Base-by-base conservation (phyloP, 139 green algal species). In the Tetradesmus obliquus region DNA sequence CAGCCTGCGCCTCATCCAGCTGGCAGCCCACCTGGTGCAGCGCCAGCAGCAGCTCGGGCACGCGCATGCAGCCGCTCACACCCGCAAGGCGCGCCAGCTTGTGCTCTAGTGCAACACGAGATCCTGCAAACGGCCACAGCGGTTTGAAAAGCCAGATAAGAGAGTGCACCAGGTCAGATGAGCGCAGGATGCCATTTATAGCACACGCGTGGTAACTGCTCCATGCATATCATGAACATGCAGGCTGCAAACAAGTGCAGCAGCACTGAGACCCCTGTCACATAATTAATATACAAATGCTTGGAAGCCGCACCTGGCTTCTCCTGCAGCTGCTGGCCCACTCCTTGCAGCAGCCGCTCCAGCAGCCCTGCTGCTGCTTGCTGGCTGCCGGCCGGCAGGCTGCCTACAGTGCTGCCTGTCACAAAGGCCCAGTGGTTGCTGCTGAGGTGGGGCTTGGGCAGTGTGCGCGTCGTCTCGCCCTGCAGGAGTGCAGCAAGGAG, bases 391-490 rank as follows among this genome's bases (percentile, higher is more conserved):
- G 13, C 51, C 6, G 72, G 87, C 55, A 86, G 55, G 3, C 10
- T 32, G n/a, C n/a, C 72, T 9, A 85, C 53, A 3, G 5, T 74
- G 55, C 20, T 20, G 22, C 87, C 87, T 24, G 72, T 91, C n/a
- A 91, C 55, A 58, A 91, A 91, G 22, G 72, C 55, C 87, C 87
- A 91, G 51, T 85, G 53, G 87, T 85, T 91, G 55, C 87, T 91
- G 87, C 87, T 85, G 2, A 91, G 54, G 20, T 84, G 57, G 1
- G 54, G 1, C 71, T 91, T 91, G 71, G 87, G 87, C 54, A 91
- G 69, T 5, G 45, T 83, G 54, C 57, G 66, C 4, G 19, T 62
- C 0, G 86, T 82, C 32, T 90, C 86, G 20, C 86, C 86, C 86
- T 90, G 71, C 66, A 82, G 17, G 0, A 88, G 5, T 6, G 5